Base-by-base conservation (phyloP, 2,329 filamentous ascomycete species). In the Fusarium neocosmosporiellum region DNA sequence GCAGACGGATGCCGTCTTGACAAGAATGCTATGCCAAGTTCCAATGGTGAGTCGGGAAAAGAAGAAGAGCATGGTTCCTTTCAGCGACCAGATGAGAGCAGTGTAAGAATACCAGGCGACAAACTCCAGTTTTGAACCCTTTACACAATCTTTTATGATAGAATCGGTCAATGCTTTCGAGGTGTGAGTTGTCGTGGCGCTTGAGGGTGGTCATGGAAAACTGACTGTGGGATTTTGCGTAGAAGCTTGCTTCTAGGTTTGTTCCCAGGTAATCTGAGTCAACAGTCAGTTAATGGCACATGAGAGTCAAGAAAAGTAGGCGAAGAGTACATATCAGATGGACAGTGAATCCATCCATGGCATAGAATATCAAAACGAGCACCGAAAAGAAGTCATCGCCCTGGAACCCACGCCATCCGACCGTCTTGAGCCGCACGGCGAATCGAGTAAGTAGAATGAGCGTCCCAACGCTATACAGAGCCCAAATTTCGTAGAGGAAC, bases 71-170 rank as follows among this genome's bases (percentile, higher is more conserved):
- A 80, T 69, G 0, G 73, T 79, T 6, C 76, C 78, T 39, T 80
- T 80, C 4, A 80, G 69, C 5, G 67, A 79, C 81, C 81, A 84
- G 9, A 83, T 78, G 0, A 83, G 77, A 0, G 78, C 77, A 0
- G 81, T 80, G 43, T 84, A 84, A 8, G 77, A 77, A 31, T 83
- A 85, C 83, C 83, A 84, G 0, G 82, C 83, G 0, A 79, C 65
- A 13, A 84, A 72, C 55, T 85, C 74, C 7, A 83, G 72, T 22
- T 82, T 83, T 0, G 81, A 83, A 2, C 83, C 83, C n/a, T 73
- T 63, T 0, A 63, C 66, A 18, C 81, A 75, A 3, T 80, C 73
- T 2, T 65, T 46, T 5, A 82, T 73, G 8, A 84, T 79, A 0
- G 62, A 50, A 0, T 73, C 36, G 6, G 76, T 79, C 7, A 84